Conservation (phyloP, 306 rosid genomes). For the Corylus americana region DNA sequence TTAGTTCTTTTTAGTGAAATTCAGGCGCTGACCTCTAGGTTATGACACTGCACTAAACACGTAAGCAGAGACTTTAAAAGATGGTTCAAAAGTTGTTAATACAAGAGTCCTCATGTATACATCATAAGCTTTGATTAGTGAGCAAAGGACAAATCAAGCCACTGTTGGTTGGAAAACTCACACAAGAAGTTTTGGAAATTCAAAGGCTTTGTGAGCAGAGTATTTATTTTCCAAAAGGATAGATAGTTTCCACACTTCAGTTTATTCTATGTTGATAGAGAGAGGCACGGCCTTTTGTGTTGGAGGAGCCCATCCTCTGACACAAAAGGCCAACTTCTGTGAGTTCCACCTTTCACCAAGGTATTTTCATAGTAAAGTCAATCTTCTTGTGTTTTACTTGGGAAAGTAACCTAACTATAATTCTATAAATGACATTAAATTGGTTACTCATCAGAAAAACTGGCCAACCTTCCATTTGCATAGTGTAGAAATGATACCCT, state of each 20-base stretch:
- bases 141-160: not conserved
- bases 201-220: not conserved
- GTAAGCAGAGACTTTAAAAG: not conserved
- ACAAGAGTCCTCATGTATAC: not conserved
- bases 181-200: not conserved
- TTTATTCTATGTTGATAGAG: not conserved
- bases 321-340: not conserved
- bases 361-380: not conserved
- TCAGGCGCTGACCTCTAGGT: conserved; percentile 1
- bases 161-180: not conserved
- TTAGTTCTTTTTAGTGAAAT: conserved; percentile 12
- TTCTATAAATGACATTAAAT: not conserved
- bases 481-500: not conserved
- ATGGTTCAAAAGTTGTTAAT: not conserved
- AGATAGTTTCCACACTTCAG: not conserved
- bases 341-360: not conserved
- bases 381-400: not conserved
- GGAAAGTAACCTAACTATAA: not conserved
- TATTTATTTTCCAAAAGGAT: not conserved
- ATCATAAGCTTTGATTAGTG: not conserved
- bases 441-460: not conserved
- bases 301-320: not conserved
- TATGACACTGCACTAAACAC: not conserved
- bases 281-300: not conserved
- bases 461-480: not conserved